Percentiles rank a stretch among this genome's conserved stretches.
phyloP scores from a whole-genome alignment of 352 stramenopile genomes.

The Phytopythium aichiense region DNA sequence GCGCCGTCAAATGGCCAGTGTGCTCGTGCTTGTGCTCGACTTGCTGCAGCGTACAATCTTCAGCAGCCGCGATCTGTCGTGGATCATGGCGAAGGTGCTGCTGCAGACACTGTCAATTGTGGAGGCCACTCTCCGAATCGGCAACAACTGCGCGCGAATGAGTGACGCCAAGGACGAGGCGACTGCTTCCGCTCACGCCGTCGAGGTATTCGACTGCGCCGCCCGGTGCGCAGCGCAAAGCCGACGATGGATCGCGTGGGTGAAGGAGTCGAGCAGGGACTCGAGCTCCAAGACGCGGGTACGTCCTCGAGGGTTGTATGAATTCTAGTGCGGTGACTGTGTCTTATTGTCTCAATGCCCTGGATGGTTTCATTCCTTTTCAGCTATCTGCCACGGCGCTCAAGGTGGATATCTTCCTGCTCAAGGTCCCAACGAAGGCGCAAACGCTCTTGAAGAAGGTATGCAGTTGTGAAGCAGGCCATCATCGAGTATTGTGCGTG shows the following conservation, averaged over 20 bases:
- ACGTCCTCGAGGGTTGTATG: not conserved
- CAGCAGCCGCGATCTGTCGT: slow-evolving; percentile 30
- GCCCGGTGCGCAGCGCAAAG: slow-evolving; percentile 8
- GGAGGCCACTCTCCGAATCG: slow-evolving; percentile 38
- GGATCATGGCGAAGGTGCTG: slow-evolving; percentile 29
- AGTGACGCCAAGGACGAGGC: slow-evolving; percentile 1
- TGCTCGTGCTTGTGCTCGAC: slow-evolving; percentile 19
- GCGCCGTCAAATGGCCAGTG: not conserved
- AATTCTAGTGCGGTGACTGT: not conserved
- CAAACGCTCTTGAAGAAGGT: slow-evolving; percentile 40
- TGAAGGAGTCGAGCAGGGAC: slow-evolving; percentile 42
- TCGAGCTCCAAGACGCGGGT: slow-evolving; percentile 40
- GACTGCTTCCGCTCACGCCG: not conserved
- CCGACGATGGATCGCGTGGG: slow-evolving; percentile 30
- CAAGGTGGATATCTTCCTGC: slow-evolving; percentile 65
- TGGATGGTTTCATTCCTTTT: not conserved
- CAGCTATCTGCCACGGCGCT: slow-evolving; percentile 49
- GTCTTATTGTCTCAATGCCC: not conserved
- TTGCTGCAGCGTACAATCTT: slow-evolving; percentile 24
- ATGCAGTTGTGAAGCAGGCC: not conserved
- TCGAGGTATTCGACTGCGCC: slow-evolving; percentile 12
- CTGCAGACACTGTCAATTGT: slow-evolving; percentile 44
- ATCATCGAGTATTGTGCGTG: not conserved
- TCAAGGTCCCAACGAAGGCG: slow-evolving; percentile 40
- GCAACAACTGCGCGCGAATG: slow-evolving; percentile 15